phyloP scores from a whole-genome alignment of 1,284 basidiomycete species.

The Microbotryum violaceum region DNA sequence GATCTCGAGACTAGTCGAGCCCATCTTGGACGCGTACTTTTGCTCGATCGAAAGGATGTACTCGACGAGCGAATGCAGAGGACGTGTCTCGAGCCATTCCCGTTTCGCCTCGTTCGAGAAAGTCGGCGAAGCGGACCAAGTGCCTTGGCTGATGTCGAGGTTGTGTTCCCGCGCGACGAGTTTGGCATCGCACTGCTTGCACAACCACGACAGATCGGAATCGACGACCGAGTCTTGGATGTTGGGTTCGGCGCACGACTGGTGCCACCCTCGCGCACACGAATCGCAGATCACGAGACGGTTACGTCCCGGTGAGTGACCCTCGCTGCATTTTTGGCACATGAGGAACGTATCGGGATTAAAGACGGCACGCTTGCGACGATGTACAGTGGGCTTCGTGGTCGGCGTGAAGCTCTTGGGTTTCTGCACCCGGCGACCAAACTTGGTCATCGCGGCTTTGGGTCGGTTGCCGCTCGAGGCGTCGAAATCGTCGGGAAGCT shows the following conservation, averaged over 20 bases:
- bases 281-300: conserved; percentile 27
- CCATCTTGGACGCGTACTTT: conserved; percentile 13
- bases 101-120: conserved; percentile 19
- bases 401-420: conserved; percentile 29
- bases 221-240: conserved; percentile 20
- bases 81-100: conserved; percentile 25
- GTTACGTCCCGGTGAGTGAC: conserved; percentile 25
- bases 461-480: conserved; percentile 1
- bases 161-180: conserved; percentile 3
- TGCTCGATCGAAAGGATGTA: conserved; percentile 25
- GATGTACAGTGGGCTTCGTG: conserved; percentile 24
- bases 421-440: conserved; percentile 28
- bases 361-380: conserved; percentile 19
- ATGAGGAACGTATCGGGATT: conserved; percentile 1
- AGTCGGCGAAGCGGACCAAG: background rate
- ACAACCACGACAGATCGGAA: conserved; percentile 21
- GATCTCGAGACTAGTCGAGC: conserved; percentile 10
- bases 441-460: conserved; percentile 24
- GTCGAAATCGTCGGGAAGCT: conserved; percentile 21
- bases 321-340: conserved; percentile 23
- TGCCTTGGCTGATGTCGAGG: conserved; percentile 6
- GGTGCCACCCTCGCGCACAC: conserved; percentile 25
- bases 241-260: conserved; percentile 17
- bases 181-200: conserved; percentile 22
- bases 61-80: conserved; percentile 16